Percentiles rank a stretch among this genome's conserved stretches.
These are phyloP conservation scores for Straminergon stramineum DNA, from an alignment of 225 moss, liverwort and hornwort genomes.

Conservation along the genomic window DNA sequence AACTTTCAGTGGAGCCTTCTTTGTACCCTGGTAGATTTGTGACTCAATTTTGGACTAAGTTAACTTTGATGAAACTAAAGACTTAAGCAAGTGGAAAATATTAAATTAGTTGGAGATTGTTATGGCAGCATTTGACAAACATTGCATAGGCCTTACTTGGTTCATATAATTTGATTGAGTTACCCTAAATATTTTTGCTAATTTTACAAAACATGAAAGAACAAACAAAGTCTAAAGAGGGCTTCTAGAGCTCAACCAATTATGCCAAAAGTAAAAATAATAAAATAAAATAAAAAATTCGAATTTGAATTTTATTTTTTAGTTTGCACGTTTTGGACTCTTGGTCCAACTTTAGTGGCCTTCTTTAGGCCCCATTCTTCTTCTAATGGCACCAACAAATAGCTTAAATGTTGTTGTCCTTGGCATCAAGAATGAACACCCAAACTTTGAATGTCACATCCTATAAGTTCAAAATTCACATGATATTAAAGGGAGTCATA, in stretches of 20 bases:
- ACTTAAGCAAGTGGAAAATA: background rate
- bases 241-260: too few species aligned
- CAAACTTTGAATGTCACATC: too few species aligned
- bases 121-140: background rate
- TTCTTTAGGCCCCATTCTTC: too few species aligned
- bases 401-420: background rate
- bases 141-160: background rate
- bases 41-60: background rate
- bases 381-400: background rate
- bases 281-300: too few species aligned
- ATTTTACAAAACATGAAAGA: background rate
- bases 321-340: too few species aligned
- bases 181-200: background rate
- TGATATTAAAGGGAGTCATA: too few species aligned
- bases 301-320: too few species aligned
- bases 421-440: too few species aligned
- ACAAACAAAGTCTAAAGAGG: too few species aligned
- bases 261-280: too few species aligned
- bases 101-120: background rate
- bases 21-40: background rate
- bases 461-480: too few species aligned
- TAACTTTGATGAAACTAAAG: background rate
- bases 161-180: background rate
- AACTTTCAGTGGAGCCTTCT: background rate
- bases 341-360: too few species aligned